A percentile compares a stretch with the other conserved stretches of the same genome.
phyloP scores from a whole-genome alignment of 768 basidiomycete genomes.

The Cantharellus cinnabarinus region DNA sequence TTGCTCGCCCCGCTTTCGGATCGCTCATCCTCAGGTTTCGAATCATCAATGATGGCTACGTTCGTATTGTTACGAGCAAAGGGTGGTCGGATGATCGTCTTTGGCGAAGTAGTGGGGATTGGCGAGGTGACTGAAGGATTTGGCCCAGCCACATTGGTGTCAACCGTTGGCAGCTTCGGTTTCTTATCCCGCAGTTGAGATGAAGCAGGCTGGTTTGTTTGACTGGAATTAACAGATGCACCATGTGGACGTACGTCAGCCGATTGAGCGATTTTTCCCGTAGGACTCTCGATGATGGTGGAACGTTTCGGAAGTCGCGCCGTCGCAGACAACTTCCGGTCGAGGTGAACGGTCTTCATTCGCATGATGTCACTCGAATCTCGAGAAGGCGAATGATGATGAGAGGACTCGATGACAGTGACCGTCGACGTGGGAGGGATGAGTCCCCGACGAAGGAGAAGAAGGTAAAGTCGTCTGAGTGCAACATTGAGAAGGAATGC shows the following conservation, averaged over 20 bases:
- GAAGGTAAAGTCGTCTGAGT: constrained; percentile 68
- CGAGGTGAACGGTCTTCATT: constrained; percentile 84
- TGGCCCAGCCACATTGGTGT: not conserved
- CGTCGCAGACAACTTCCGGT: constrained; percentile 87
- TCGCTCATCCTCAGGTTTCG: constrained; percentile 1
- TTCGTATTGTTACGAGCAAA: constrained; percentile 66
- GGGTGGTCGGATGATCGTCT: constrained; percentile 32
- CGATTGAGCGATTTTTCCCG: constrained; percentile 66
- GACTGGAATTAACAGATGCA: constrained; percentile 16
- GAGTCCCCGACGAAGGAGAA: constrained; percentile 73
- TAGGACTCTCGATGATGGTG: constrained; percentile 86
- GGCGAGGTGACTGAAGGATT: constrained; percentile 14
- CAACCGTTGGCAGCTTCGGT: not conserved
- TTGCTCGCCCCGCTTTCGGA: not conserved
- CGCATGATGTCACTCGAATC: constrained; percentile 39
- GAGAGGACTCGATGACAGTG: not conserved
- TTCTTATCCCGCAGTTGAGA: constrained; percentile 1
- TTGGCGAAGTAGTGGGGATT: constrained; percentile 8
- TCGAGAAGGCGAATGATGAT: not conserved
- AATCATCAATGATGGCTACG: constrained; percentile 74
- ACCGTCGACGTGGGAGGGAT: constrained; percentile 38
- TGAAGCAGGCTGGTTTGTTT: constrained; percentile 10
- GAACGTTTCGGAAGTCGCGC: constrained; percentile 84
- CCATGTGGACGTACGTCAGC: constrained; percentile 25
- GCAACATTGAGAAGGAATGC: constrained; percentile 94